These are phyloP conservation scores for Betula pendula DNA, from an alignment of 306 rosid species.

Conservation along the genomic window DNA sequence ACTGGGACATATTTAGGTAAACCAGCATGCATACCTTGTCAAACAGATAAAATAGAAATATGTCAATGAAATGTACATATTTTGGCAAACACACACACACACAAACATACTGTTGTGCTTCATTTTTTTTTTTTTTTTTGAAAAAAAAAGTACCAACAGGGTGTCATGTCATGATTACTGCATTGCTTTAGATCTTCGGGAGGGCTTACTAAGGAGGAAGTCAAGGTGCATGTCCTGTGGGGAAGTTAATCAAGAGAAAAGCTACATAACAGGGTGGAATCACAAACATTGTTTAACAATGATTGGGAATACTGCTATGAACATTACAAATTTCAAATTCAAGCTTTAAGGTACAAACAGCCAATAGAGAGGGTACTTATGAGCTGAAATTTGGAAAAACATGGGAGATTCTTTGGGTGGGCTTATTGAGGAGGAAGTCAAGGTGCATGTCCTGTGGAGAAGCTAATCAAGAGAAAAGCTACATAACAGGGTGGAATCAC, in stretches of 20 bases:
- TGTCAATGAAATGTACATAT: background rate
- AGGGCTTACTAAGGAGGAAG: background rate
- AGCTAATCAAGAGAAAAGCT: background rate
- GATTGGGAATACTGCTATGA: background rate
- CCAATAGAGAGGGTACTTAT: background rate
- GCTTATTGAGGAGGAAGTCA: too few species aligned
- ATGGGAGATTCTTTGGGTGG: background rate
- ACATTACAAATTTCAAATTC: background rate
- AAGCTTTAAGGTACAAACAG: background rate
- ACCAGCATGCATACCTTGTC: conserved; percentile 84
- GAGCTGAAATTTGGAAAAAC: background rate
- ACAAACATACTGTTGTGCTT: background rate
- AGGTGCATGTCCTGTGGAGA: background rate
- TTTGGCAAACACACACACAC: background rate
- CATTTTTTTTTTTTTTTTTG: background rate
- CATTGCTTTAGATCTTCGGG: background rate
- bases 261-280: background rate
- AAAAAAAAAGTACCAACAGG: too few species aligned
- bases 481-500: background rate
- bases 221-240: too few species aligned
- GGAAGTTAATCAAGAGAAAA: background rate
- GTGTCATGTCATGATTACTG: too few species aligned
- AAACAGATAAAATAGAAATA: background rate
- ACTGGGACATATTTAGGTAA: conserved; percentile 85
- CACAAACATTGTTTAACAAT: background rate